Evolutionary conservation across 208 protist species (phyloP).

Genomic region (Cochliopodium minus): DNA sequence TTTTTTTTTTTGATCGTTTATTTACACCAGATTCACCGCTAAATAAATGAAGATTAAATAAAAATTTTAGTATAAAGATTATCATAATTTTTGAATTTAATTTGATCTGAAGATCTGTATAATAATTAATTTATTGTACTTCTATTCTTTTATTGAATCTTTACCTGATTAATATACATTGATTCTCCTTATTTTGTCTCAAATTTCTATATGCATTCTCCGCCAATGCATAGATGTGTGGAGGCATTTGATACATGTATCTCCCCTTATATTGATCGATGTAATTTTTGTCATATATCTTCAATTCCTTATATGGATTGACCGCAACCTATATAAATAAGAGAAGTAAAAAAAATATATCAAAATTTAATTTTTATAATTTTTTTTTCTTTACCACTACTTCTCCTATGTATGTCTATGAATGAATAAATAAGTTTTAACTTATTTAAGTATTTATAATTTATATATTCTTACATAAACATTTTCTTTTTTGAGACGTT

Average conservation of each 20-base stretch:
- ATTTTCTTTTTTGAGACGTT: no score
- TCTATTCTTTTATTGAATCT: not conserved
- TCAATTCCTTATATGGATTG: slow-evolving; percentile 19
- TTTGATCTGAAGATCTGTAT: not conserved
- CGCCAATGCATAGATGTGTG: slow-evolving; percentile 16
- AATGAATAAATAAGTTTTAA: no score
- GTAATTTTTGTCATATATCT: not conserved
- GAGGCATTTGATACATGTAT: slow-evolving; percentile 13
- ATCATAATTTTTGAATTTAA: not conserved
- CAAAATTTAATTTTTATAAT: no score
- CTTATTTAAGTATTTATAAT: no score
- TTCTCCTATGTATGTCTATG: no score
- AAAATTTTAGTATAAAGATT: not conserved
- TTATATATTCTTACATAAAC: no score
- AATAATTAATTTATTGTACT: slow-evolving; percentile 5
- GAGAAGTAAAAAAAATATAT: no score
- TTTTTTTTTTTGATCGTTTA: not conserved
- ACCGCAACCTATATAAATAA: no score
- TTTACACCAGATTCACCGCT: not conserved
- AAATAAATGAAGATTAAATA: slow-evolving; percentile 2
- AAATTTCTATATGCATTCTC: slow-evolving; percentile 15
- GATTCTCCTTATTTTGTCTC: not conserved
- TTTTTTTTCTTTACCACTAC: no score
- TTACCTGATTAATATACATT: not conserved
- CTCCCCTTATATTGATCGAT: not conserved